Conservation (phyloP, 352 stramenopile genomes). For the Hyaloperonospora arabidopsidis region DNA sequence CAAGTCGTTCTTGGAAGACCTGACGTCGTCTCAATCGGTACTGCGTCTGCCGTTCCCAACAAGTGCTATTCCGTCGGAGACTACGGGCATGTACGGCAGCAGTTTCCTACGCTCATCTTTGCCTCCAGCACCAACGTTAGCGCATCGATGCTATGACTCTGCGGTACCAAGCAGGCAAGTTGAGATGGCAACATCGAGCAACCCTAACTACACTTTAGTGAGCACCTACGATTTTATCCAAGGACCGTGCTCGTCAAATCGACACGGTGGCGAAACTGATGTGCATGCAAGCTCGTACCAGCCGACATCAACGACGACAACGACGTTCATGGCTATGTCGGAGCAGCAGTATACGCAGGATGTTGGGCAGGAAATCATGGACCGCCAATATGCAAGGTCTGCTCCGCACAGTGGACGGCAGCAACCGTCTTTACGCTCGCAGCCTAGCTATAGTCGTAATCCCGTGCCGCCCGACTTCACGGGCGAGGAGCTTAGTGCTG, state of each 20-base stretch:
- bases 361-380: slow-evolving; percentile 26
- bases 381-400: slow-evolving; percentile 29
- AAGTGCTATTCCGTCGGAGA: slow-evolving; percentile 48
- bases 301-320: slow-evolving; percentile 20
- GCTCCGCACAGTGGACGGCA: slow-evolving; percentile 26
- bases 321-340: slow-evolving; percentile 23
- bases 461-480: slow-evolving; percentile 32
- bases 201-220: slow-evolving; percentile 13
- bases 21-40: slow-evolving; percentile 6
- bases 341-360: slow-evolving; percentile 26
- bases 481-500: slow-evolving; percentile 40
- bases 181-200: slow-evolving; percentile 18
- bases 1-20: slow-evolving; percentile 37
- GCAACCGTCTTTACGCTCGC: slow-evolving; percentile 14
- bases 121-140: slow-evolving; percentile 17
- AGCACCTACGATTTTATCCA: slow-evolving; percentile 14
- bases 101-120: slow-evolving; percentile 36
- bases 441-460: slow-evolving; percentile 28
- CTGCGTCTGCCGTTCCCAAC: slow-evolving; percentile 52
- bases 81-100: slow-evolving; percentile 20
- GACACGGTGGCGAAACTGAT: slow-evolving; percentile 28
- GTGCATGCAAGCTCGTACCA: slow-evolving; percentile 29
- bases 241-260: slow-evolving; percentile 36
- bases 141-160: slow-evolving; percentile 35
- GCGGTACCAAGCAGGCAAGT: slow-evolving; percentile 5